phyloP scores from a whole-genome alignment of 2,329 filamentous ascomycete species.

The Aspergillus floridensis region DNA sequence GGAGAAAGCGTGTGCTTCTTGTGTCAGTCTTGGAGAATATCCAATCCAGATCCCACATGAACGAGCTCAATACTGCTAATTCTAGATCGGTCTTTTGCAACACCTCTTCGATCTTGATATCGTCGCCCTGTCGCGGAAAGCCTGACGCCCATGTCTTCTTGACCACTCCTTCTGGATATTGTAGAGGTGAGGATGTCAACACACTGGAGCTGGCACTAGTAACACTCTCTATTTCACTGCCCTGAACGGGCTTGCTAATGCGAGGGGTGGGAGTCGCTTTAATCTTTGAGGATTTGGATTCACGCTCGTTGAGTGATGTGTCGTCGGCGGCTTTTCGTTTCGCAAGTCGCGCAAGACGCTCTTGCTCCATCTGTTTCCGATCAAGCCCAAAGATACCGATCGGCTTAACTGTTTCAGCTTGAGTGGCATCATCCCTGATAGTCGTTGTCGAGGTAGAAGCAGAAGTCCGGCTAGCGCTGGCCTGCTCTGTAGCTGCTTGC shows the following conservation, averaged over 20 bases:
- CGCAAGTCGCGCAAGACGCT: conserved; percentile 68
- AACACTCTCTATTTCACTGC: too few species aligned
- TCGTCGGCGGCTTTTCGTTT: conserved; percentile 54
- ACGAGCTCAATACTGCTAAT: conserved; percentile 80
- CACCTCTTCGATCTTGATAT: conserved; percentile 86
- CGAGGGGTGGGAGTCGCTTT: conserved; percentile 4
- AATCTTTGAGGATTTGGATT: conserved; percentile 24
- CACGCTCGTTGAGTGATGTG: conserved; percentile 28
- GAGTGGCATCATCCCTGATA: background rate
- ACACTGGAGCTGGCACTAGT: conserved; percentile 1
- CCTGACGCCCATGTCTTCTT: conserved; percentile 78
- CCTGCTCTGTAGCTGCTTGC: background rate
- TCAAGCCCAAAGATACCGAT: conserved; percentile 58
- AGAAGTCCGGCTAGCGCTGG: background rate
- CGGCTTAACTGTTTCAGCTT: background rate
- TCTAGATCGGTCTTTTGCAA: conserved; percentile 69
- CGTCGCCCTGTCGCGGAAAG: conserved; percentile 60
- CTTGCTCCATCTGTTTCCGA: conserved; percentile 80
- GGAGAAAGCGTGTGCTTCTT: conserved; percentile 59
- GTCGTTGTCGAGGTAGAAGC: background rate
- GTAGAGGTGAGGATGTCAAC: conserved; percentile 25
- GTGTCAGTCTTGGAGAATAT: conserved; percentile 68
- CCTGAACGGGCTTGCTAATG: background rate
- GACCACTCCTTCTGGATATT: conserved; percentile 63
- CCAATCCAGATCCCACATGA: conserved; percentile 82